Conservation (phyloP, 2,329 filamentous ascomycete species). For the Exserohilum rostratum region DNA sequence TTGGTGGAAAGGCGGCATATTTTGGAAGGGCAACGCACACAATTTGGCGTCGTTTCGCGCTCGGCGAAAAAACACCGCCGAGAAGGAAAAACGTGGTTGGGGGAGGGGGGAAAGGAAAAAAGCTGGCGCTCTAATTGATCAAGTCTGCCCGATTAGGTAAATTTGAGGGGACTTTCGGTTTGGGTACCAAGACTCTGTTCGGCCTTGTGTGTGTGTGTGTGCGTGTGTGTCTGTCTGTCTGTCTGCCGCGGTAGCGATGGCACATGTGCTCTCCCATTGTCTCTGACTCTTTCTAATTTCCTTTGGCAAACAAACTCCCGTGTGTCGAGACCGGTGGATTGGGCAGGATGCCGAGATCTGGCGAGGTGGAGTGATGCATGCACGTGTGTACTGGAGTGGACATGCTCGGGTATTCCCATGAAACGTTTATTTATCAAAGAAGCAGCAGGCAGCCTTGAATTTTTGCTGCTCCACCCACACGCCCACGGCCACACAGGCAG, state of each 20-base stretch:
- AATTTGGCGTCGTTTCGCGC: not conserved
- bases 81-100: too few relatives aligned
- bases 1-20: not conserved
- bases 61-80: not conserved
- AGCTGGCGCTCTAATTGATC: not conserved
- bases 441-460: too few relatives aligned
- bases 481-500: too few relatives aligned
- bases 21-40: not conserved
- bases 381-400: not conserved
- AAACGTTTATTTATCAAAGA: too few relatives aligned
- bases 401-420: too few relatives aligned
- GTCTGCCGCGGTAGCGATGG: not conserved
- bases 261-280: not conserved
- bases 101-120: not conserved
- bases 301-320: too few relatives aligned
- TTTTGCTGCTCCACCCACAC: too few relatives aligned
- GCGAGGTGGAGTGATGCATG: not conserved
- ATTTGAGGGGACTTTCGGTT: not conserved
- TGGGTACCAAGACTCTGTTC: not conserved
- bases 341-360: constrained; percentile 6
- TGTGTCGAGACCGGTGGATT: too few relatives aligned
- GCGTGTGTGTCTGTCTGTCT: not conserved
- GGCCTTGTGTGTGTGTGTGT: not conserved
- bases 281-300: too few relatives aligned
- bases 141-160: constrained; percentile 6